Evolutionary conservation across 2,329 filamentous ascomycete species (phyloP).

Genomic region (Pestalotiopsis sp.): DNA sequence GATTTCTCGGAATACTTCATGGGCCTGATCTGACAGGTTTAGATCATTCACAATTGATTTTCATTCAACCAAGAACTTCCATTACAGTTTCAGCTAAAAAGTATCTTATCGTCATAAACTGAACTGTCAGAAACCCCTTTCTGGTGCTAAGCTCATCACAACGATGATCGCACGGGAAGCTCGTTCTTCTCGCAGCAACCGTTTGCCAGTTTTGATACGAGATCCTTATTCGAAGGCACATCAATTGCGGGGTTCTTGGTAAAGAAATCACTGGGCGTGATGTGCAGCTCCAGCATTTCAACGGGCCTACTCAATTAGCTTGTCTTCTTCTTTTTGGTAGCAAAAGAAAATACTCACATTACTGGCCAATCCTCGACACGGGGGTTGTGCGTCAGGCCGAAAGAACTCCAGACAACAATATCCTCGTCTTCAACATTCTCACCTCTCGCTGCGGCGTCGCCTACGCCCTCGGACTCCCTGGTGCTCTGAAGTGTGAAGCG

Average conservation of each 20-base stretch:
- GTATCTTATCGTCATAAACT: background rate
- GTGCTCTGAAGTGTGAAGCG: constrained; percentile 38
- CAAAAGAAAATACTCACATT: constrained; percentile 53
- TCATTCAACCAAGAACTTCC: background rate
- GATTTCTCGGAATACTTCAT: constrained; percentile 9
- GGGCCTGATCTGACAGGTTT: background rate
- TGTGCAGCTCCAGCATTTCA: constrained; percentile 26
- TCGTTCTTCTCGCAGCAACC: constrained; percentile 6
- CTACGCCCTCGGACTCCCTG: constrained; percentile 21
- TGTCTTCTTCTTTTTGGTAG: background rate
- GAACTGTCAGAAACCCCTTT: too few species aligned
- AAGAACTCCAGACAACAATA: constrained; percentile 54
- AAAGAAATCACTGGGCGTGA: constrained; percentile 29
- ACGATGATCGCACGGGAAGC: background rate
- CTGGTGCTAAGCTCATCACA: background rate
- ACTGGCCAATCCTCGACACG: constrained; percentile 54
- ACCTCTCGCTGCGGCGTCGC: constrained; percentile 34
- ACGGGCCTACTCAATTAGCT: constrained; percentile 21
- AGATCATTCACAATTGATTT: background rate
- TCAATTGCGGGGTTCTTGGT: constrained; percentile 28
- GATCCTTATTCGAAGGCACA: constrained; percentile 20
- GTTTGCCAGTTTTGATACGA: constrained; percentile 3
- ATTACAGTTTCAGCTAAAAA: background rate
- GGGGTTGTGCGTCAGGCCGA: constrained; percentile 52
- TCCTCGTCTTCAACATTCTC: constrained; percentile 53